Percentiles rank a stretch among this genome's conserved stretches.
Conservation (phyloP, 2,329 filamentous ascomycete genomes). For the Alternaria sp. region DNA sequence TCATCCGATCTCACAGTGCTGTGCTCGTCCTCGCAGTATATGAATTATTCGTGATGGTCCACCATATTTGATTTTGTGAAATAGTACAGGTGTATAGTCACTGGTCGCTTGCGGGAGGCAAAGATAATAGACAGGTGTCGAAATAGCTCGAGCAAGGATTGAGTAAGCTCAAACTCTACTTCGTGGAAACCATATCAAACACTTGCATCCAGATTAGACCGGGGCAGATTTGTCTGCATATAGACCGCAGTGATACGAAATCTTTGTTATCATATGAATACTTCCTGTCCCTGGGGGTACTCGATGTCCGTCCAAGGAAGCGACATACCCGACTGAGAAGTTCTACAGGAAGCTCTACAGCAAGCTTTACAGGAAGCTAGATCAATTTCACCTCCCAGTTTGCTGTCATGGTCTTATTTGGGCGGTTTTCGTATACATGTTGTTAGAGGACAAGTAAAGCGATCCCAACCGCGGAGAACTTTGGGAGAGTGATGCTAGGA, state of each 20-base stretch:
- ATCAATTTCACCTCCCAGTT: too few species aligned
- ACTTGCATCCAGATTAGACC: not conserved
- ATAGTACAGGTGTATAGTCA: not conserved
- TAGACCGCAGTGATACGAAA: not conserved
- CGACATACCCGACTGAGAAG: too few species aligned
- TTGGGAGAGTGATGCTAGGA: too few species aligned
- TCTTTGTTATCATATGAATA: too few species aligned
- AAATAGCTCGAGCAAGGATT: not conserved
- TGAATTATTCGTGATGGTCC: not conserved
- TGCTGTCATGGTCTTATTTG: too few species aligned
- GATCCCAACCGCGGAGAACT: too few species aligned
- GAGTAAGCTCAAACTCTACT: not conserved
- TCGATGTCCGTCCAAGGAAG: too few species aligned
- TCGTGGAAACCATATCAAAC: not conserved
- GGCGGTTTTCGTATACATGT: too few species aligned
- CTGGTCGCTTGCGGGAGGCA: not conserved
- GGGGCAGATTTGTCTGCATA: not conserved
- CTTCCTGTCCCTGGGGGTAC: fast-evolving
- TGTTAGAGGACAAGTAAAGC: too few species aligned
- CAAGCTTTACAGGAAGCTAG: too few species aligned
- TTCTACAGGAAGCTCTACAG: too few species aligned
- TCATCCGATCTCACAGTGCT: too few species aligned
- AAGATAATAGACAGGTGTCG: not conserved
- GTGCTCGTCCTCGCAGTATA: not conserved
- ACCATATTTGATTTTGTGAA: not conserved